Base-by-base conservation (phyloP, 164 flowering plant species). In the Magnolia kwangsiensis region DNA sequence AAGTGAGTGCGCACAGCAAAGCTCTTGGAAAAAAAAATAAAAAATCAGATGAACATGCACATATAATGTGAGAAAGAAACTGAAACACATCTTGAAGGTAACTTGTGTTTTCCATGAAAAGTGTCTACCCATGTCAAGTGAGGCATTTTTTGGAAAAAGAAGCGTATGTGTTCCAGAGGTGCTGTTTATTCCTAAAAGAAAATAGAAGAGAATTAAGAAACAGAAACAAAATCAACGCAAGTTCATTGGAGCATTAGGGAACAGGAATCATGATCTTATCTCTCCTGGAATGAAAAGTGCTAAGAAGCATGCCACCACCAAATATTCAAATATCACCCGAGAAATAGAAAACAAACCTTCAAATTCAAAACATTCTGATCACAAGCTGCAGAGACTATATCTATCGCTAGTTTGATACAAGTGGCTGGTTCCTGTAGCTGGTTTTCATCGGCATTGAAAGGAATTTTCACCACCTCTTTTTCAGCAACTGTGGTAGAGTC, bases 321-420 rank as follows among this genome's bases (percentile, higher is more conserved):
- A 8, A 67, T 65, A 21, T 49, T 8, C 65, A 67, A 37, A 37
- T 27, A 63, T 5, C 69, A 51, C 18, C 14, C 31, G 59, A 14
- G n/a, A 23, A 8, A 66, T 4, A 66, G 23, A 27, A 78, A 79
- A 65, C 21, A 73, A 77, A 88, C 92, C 92, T 88, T 66, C 10
- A 72, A 24, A 66, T 61, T 50, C 68, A 78, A 64, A 77, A 67
- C 63, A 23, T 80, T 77, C 8, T 49, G 74, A 31, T 75, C 77
- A 72, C 20, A 67, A 67, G 75, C 31, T 18, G 77, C 63, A 9
- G 73, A 72, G 37, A 65, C 69, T 45, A 29, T 66, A 27, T 59
- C 82, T 63, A 69, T 76, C 31, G 24, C 72, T 29, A 71, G 61
- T 16, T 55, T 24, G 49, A 73, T 13, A 78, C 74, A 74, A 23